phyloP scores from a whole-genome alignment of 1,139 yeast species.

The Trichomonascaceae sp. region DNA sequence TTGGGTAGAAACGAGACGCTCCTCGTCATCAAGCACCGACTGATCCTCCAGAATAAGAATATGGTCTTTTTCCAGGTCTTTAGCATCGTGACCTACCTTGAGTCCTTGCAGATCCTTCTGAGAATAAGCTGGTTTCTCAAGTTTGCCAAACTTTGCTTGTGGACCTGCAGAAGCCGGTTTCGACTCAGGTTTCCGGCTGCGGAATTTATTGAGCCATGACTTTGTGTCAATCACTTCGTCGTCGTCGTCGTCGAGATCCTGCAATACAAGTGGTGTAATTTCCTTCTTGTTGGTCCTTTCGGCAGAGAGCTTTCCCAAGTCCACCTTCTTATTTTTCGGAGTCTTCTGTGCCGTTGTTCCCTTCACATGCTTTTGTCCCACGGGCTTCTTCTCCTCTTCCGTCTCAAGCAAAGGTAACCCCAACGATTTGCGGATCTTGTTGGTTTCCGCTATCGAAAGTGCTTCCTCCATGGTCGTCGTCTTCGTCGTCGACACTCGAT shows the following conservation, averaged over 20 bases:
- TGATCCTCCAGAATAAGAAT: conserved; percentile 56
- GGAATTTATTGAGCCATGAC: conserved; percentile 16
- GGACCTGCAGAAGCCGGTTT: neutral
- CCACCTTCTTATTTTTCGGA: conserved; percentile 16
- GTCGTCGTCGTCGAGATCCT: conserved; percentile 12
- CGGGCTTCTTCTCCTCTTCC: conserved; percentile 9
- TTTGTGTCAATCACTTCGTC: conserved; percentile 8
- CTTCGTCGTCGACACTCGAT: no score
- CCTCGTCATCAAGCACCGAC: conserved; percentile 36
- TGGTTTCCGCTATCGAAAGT: conserved; percentile 23
- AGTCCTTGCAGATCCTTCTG: conserved; percentile 27
- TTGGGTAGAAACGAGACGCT: conserved; percentile 32
- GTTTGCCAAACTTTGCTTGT: neutral
- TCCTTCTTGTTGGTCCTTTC: no score
- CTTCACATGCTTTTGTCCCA: conserved; percentile 12
- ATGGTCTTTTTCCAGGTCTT: conserved; percentile 32
- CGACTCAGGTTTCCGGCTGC: conserved; percentile 2
- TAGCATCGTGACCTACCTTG: conserved; percentile 39
- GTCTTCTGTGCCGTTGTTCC: conserved; percentile 17
- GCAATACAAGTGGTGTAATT: no score
- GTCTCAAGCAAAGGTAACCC: conserved; percentile 25
- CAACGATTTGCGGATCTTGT: conserved; percentile 21
- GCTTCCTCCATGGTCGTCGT: neutral
- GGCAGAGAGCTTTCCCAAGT: no score
- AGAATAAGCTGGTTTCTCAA: conserved; percentile 8